Percentiles rank a stretch among this genome's conserved stretches.
Conservation (phyloP, 148 eudicot species). For the Dianthus caryophyllus region DNA sequence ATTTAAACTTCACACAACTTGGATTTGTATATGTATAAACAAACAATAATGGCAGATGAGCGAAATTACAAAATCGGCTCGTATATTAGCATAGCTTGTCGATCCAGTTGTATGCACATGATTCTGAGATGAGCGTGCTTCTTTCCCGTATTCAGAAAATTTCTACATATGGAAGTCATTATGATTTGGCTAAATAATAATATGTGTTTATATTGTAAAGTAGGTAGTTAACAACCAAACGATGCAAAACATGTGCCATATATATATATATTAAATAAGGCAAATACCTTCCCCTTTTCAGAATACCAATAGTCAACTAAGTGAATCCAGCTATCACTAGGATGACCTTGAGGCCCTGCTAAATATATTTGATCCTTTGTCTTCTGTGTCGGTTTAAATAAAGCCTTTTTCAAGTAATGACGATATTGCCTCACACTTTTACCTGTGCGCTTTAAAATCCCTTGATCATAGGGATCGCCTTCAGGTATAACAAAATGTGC, state of each 20-base stretch:
- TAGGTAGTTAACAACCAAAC: too few relatives aligned
- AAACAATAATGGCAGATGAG: neutral
- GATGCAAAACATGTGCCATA: too few relatives aligned
- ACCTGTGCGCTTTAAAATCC: neutral
- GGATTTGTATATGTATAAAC: too few relatives aligned
- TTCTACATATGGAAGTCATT: neutral
- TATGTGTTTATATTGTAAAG: too few relatives aligned
- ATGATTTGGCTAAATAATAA: too few relatives aligned
- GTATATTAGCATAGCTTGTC: neutral
- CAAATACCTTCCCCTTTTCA: neutral
- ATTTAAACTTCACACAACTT: too few relatives aligned
- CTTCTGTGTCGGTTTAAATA: neutral
- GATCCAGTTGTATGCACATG: neutral
- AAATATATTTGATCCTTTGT: neutral
- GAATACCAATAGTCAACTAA: neutral
- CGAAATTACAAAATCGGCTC: neutral
- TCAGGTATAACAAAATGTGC: neutral
- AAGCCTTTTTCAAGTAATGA: neutral
- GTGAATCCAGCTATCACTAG: conserved; percentile 1
- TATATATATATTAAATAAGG: too few relatives aligned
- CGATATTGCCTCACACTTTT: neutral
- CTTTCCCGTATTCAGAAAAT: neutral
- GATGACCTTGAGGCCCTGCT: neutral
- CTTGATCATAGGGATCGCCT: neutral
- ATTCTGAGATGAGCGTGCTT: neutral